Base-by-base conservation (phyloP, 768 basidiomycete species). In the Pleurotus salmoneostramineus region DNA sequence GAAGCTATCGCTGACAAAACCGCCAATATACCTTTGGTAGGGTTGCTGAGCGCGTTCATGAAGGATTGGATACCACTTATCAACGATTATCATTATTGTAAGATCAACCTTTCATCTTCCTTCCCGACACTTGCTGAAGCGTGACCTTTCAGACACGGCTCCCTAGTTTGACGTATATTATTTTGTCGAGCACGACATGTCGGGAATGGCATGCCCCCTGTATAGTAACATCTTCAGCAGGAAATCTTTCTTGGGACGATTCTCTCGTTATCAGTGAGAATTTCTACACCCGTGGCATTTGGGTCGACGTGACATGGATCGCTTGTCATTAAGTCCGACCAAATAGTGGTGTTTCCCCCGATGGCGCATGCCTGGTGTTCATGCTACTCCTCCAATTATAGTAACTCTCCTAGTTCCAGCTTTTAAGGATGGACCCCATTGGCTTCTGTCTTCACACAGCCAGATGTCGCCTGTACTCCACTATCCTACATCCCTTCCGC, bases 51-150 rank as follows among this genome's bases (percentile, higher is more conserved):
- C 62, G 82, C 85, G 27, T 72, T 94, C 58, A 68, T 91, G 58
- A 86, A 83, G 61, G 91, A 93, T 65, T 94, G 93, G 92, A 84
- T 94, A 61, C 93, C 91, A 15, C 73, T 94, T 68, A 90, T 94
- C 60, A 85, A 94, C 68, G 89, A 91, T 66, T 94, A 94, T 73
- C 87, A 94, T 75, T 94, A 94, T 78, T 94, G 92, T 92, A 66
- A 60, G 92, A 78, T 37, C 27, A n/a, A 37, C 43, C 55, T 48
- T 54, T 33, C 43, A 55, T 62, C 51, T 32, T 61, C 37, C n/a
- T 49, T 33, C 57, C n/a, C 43, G 46, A n/a, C n/a, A 32, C 6
- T 44, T 62, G 10, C 44, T n/a, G 33, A 50, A 27, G 6, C 8
- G 35, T 57, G 47, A 44, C 52, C 27, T 34, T 27, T 56, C 36